Percentiles rank a stretch among this genome's conserved stretches.
These are phyloP conservation scores for Saksenaea vasiformis DNA, from an alignment of 371 early-diverging fungal genomes.

Conservation along the genomic window DNA sequence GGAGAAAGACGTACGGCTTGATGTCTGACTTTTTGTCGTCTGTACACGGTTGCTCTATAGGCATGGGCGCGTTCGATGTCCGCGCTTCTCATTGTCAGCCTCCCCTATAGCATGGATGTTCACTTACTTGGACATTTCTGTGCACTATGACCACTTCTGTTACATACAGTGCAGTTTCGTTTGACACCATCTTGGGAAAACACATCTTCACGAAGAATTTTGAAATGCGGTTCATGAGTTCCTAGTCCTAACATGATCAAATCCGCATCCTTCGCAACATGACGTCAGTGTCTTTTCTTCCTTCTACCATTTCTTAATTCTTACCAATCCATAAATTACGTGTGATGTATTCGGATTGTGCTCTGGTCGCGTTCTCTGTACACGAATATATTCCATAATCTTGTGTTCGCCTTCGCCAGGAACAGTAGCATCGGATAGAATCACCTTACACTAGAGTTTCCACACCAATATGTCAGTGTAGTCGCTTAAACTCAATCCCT, in stretches of 20 bases:
- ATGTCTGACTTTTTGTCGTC: conserved; percentile 58
- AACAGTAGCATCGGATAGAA: conserved; percentile 94
- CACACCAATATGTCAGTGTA: background rate
- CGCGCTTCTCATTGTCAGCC: conserved; percentile 23
- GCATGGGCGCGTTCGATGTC: conserved; percentile 42
- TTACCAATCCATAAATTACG: conserved; percentile 92
- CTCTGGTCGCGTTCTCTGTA: conserved; percentile 74
- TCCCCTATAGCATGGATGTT: background rate
- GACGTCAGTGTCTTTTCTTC: background rate
- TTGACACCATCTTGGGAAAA: conserved; percentile 65
- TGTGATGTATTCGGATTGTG: conserved; percentile 92
- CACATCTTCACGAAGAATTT: conserved; percentile 97
- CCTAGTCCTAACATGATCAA: conserved; percentile 99
- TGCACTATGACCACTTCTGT: conserved; percentile 82
- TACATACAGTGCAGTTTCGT: conserved; percentile 79
- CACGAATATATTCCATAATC: conserved; percentile 98
- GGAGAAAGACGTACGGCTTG: conserved; percentile 91
- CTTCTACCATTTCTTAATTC: background rate
- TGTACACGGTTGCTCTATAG: background rate
- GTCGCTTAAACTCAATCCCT: background rate
- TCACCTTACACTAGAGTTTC: conserved; percentile 72
- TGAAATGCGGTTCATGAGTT: conserved; percentile 97
- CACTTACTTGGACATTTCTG: conserved; percentile 72
- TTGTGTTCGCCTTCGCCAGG: conserved; percentile 99
- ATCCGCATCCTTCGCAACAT: conserved; percentile 89